Percentiles rank a stretch among this genome's conserved stretches.
Conservation (phyloP, 331 rosid genomes). For the Quercus tomentella region DNA sequence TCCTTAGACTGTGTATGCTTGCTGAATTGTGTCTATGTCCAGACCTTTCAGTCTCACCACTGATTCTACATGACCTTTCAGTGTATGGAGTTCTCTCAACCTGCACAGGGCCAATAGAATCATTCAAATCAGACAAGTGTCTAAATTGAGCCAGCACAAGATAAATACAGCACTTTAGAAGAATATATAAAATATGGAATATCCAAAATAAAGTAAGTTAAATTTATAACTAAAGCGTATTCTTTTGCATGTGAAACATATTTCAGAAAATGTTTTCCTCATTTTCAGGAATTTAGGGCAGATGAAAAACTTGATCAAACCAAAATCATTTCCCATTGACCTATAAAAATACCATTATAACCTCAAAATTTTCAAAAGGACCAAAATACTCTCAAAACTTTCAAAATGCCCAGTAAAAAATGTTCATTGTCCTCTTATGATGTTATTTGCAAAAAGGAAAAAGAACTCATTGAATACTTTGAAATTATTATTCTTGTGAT, state of each 20-base stretch:
- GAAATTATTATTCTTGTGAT: not conserved
- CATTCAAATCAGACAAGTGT: not conserved
- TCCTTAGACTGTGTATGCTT: slow-evolving; percentile 83
- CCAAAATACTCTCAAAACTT: no score
- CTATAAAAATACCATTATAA: no score
- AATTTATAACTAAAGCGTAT: not conserved
- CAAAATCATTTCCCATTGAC: no score
- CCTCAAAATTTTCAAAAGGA: no score
- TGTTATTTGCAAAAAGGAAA: not conserved
- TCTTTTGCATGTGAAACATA: not conserved
- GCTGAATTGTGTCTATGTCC: slow-evolving; percentile 97
- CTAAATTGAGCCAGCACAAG: not conserved
- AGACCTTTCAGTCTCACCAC: slow-evolving; percentile 98
- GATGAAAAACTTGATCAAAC: no score
- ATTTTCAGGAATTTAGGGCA: no score
- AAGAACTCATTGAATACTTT: not conserved
- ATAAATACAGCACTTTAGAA: not conserved
- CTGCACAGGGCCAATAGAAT: slow-evolving; percentile 39
- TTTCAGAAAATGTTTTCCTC: no score
- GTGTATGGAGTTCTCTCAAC: slow-evolving; percentile 87
- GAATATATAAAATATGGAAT: not conserved
- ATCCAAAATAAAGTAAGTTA: not conserved
- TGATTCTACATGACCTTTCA: slow-evolving; percentile 95
- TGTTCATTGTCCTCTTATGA: not conserved
- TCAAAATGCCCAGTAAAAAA: no score